Evolutionary conservation across 2,329 filamentous ascomycete species (phyloP), one percentile per base, ranked within the genome.

Genomic region (Paraphaeosphaeria minitans): DNA sequence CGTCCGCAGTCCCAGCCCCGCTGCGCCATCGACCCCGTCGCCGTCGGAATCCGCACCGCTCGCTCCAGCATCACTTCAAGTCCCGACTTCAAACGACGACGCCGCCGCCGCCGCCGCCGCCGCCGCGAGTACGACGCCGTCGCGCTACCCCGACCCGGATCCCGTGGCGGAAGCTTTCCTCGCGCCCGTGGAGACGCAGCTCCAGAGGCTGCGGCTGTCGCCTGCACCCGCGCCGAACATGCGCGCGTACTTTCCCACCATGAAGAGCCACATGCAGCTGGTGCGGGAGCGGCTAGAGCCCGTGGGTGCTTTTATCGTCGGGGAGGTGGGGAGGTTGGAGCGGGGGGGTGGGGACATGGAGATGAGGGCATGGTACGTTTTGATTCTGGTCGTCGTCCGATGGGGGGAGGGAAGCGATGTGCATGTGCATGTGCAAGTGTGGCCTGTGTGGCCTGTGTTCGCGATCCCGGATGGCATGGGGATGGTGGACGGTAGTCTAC

Each of bases 221-320:
- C 64, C 61, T 3, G 55, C 64, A n/a, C 65, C 63, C 2, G 50
- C 55, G 0, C 57, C 56, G 21, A 64, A n/a, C 7, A 22, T n/a
- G 13, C 24, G 55, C 13, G n/a, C 35, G 13, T 39, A 21, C 4
- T 1, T 66, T 13, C 57, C 54, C 16, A 56, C 54, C 13, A 22
- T 52, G 12, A 67, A 62, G 29, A 54, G 45, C 19, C 57, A 62
- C 19, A 51, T 53, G 16, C 64, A 68, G 41, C 51, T 68, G 1
- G 39, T 73, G 12, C 64, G 56, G 27, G 47, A 55, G 8, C 58
- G 63, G 7, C 21, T 72, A 12, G 9, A 65, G 2, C 63, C 63
- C 0, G 60, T 73, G 21, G 69, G 62, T 0, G 45, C 53, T 14
- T 59, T 48, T 14, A 63, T 71, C n/a, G 13, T 62, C 5, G 2